Evolutionary conservation across 2,329 filamentous ascomycete genomes (phyloP).

Genomic region (Polytolypa hystricis): DNA sequence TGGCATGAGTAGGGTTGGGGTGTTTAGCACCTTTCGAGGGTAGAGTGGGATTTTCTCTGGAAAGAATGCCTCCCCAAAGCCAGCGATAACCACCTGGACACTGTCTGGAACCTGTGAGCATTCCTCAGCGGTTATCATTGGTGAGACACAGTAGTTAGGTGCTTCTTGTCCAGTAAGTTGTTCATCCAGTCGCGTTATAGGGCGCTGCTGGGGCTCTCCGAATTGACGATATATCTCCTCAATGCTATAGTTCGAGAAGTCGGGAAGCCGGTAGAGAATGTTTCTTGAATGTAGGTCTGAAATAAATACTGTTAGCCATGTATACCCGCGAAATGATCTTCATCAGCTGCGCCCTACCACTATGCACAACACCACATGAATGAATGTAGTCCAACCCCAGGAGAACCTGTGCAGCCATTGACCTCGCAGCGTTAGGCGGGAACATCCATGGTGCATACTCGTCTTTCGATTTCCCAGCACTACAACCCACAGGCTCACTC

Average conservation of each 20-base stretch:
- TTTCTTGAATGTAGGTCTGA: conserved; percentile 13
- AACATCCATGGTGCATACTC: conserved; percentile 13
- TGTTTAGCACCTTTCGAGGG: too few species aligned
- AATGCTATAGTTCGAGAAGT: conserved; percentile 12
- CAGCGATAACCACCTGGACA: too few species aligned
- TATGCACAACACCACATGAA: conserved; percentile 14
- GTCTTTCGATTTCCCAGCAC: conserved; percentile 11
- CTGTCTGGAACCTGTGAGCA: too few species aligned
- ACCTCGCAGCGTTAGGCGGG: conserved; percentile 14
- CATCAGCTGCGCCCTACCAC: too few species aligned
- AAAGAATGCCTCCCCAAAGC: too few species aligned
- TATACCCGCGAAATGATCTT: neutral
- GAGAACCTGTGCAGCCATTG: conserved; percentile 13
- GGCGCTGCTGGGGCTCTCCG: conserved; percentile 13
- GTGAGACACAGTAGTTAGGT: conserved; percentile 12
- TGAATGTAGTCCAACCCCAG: conserved; percentile 15
- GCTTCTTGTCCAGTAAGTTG: conserved; percentile 14
- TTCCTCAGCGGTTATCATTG: conserved; percentile 14
- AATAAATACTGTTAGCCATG: conserved; percentile 3
- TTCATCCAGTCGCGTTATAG: conserved; percentile 13
- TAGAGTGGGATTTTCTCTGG: too few species aligned
- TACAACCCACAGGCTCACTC: conserved; percentile 10
- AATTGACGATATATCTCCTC: conserved; percentile 13
- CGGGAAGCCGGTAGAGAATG: conserved; percentile 12
- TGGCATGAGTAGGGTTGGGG: conserved; percentile 14